Percentiles rank a stretch among this genome's conserved stretches.
Evolutionary conservation across 208 protist genomes (phyloP).

Genomic region (Naegleria lovaniensis): DNA sequence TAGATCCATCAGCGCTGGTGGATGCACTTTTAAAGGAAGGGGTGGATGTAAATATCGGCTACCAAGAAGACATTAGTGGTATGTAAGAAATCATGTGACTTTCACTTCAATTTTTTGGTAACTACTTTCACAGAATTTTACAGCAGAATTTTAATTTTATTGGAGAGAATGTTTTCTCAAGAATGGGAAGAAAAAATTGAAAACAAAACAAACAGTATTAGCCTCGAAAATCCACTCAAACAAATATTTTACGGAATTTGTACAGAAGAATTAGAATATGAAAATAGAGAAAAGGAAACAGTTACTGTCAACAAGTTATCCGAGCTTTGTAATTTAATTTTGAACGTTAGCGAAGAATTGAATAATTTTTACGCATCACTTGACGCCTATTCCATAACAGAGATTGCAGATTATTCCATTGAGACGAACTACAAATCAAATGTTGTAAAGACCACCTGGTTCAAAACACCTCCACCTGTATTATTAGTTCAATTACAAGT

Average conservation of each 20-base stretch:
- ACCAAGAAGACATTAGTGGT: constrained; percentile 12
- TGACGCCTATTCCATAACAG: not conserved
- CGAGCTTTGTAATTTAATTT: constrained; percentile 21
- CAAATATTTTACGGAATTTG: not conserved
- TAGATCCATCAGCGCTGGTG: not conserved
- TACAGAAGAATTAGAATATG: not conserved
- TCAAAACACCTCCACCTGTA: not conserved
- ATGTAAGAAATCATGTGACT: no score
- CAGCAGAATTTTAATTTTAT: not conserved
- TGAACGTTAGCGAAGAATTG: not conserved
- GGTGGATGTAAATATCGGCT: not conserved
- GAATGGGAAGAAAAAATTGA: not conserved
- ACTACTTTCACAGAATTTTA: not conserved
- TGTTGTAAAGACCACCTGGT: constrained; percentile 2
- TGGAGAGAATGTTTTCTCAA: not conserved
- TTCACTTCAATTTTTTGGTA: no score
- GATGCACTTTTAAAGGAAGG: not conserved
- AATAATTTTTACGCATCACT: constrained; percentile 1
- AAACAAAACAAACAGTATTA: not conserved
- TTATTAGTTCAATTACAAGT: constrained; percentile 15
- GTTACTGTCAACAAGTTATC: not conserved
- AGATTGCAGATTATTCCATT: not conserved
- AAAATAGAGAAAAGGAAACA: not conserved
- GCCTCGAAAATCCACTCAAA: not conserved
- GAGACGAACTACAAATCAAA: not conserved